Evolutionary conservation across 2,329 filamentous ascomycete species (phyloP), one percentile per base, ranked within the genome.

Genomic region (Xylariaceae sp.): DNA sequence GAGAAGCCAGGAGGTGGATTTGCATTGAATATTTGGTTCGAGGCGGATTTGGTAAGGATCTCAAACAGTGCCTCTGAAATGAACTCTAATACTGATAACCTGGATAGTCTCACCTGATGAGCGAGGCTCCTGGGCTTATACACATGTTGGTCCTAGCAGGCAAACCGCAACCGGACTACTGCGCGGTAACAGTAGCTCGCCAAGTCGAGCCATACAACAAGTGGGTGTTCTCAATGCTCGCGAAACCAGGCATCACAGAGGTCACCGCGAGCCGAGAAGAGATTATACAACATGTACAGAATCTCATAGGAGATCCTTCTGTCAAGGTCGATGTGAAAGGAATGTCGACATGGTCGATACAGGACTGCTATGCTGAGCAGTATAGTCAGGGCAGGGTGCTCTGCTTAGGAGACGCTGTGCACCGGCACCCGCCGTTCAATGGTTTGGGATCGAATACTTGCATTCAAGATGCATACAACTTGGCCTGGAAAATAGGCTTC

Each of bases 401-500:
- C 19, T 53, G 51, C 22, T 48, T 54, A 9, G 52, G 52, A 6
- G 52, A 54, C 36, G 49, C 48, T 1, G 52, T 51, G 2, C 48
- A 54, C 31, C 45, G 52, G 14, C 52, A 54, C 32, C 48, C 52
- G 3, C 52, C 52, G 17, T 51, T 51, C 35, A 48, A 54, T 12
- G 52, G 52, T 12, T 38, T 52, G 1, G 52, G 45, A 2, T 44
- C 42, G 1, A 54, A 54, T 33, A 54, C 52, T 17, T 54, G 52
- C 22, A 54, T 54, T 32, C 52, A 54, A 41, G 52, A 54, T 35
- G 52, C 52, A 17, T 54, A 54, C 33, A 54, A 54, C 35, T 40
- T 54, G 17, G 52, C 52, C n/a, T 54, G 52, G 52, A 54, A 51
- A 35, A 54, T 54, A 11, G 52, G 45, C 18, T 54, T 51, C 40